Conservation (phyloP, 345 rosid genomes). For the Combretum micranthum region DNA sequence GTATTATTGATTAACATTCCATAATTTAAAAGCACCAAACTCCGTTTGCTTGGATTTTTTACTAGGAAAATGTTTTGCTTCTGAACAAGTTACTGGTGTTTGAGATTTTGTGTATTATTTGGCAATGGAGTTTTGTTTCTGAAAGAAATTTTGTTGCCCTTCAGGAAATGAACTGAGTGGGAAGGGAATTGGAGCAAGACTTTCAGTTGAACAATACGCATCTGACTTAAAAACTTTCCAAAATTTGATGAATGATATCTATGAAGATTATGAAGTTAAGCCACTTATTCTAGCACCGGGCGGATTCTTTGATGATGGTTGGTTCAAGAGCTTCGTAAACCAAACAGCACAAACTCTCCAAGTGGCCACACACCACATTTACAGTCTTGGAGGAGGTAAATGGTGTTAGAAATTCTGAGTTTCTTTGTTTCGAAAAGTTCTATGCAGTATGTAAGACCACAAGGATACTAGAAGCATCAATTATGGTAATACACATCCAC, state of each 20-base stretch:
- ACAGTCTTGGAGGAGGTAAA: conserved; percentile 48
- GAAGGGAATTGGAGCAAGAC: conserved; percentile 24
- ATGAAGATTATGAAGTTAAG: conserved; percentile 25
- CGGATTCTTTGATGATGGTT: conserved; percentile 38
- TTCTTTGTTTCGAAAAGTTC: background rate
- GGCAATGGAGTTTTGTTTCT: background rate
- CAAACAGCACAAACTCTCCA: conserved; percentile 24
- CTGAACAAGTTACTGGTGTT: too few species aligned
- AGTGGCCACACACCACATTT: conserved; percentile 50
- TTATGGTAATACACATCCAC: too few species aligned
- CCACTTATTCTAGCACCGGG: conserved; percentile 44
- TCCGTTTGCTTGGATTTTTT: too few species aligned
- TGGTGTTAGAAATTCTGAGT: background rate
- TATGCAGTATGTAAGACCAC: background rate
- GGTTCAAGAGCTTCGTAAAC: conserved; percentile 28
- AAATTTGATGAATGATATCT: conserved; percentile 13
- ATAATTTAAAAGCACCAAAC: too few species aligned
- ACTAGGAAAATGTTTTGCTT: too few species aligned
- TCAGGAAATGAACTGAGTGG: conserved; percentile 52
- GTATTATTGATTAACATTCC: too few species aligned
- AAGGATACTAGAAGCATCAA: background rate
- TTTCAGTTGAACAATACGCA: conserved; percentile 36
- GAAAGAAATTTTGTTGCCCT: background rate
- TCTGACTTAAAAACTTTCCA: conserved; percentile 22
- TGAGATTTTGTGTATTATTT: too few species aligned